Conservation (phyloP, 2,329 filamentous ascomycete genomes). For the Mycocentrospora acerina region DNA sequence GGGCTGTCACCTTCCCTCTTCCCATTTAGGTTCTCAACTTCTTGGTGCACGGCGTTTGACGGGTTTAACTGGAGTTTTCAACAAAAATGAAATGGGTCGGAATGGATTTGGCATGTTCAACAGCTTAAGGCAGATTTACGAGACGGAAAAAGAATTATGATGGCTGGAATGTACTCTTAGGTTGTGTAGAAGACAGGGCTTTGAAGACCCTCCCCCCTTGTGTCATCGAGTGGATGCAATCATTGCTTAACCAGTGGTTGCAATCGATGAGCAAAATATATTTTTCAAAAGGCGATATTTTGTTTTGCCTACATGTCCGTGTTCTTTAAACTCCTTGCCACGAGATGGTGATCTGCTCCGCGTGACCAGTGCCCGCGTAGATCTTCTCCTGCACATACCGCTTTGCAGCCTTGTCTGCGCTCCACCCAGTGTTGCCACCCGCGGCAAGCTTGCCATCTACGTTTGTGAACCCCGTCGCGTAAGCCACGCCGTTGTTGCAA, state of each 20-base stretch:
- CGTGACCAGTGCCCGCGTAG: constrained; percentile 41
- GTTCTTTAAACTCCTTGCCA: constrained; percentile 39
- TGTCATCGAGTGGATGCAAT: too few species aligned
- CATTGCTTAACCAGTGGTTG: too few species aligned
- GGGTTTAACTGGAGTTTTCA: constrained; percentile 28
- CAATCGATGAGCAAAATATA: too few species aligned
- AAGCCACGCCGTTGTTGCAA: constrained; percentile 54
- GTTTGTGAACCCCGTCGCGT: constrained; percentile 46
- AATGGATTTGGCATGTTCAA: constrained; percentile 26
- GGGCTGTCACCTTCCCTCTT: constrained; percentile 89
- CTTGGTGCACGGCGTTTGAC: constrained; percentile 5
- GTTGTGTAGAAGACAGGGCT: too few species aligned
- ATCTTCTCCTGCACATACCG: constrained; percentile 50
- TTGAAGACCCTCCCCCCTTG: too few species aligned
- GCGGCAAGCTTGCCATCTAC: constrained; percentile 40
- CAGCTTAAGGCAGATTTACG: too few species aligned
- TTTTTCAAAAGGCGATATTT: too few species aligned
- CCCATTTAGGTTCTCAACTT: constrained; percentile 59
- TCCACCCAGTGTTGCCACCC: constrained; percentile 45
- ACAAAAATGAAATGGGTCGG: constrained; percentile 22
- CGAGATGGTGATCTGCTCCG: constrained; percentile 35
- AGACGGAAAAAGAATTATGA: too few species aligned
- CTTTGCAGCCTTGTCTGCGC: constrained; percentile 45
- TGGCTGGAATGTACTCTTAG: too few species aligned
- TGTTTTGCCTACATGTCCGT: too few species aligned